A percentile compares a stretch with the other conserved stretches of the same genome.
phyloP scores from a whole-genome alignment of 2,329 filamentous ascomycete species.

The Xylaria sp. region DNA sequence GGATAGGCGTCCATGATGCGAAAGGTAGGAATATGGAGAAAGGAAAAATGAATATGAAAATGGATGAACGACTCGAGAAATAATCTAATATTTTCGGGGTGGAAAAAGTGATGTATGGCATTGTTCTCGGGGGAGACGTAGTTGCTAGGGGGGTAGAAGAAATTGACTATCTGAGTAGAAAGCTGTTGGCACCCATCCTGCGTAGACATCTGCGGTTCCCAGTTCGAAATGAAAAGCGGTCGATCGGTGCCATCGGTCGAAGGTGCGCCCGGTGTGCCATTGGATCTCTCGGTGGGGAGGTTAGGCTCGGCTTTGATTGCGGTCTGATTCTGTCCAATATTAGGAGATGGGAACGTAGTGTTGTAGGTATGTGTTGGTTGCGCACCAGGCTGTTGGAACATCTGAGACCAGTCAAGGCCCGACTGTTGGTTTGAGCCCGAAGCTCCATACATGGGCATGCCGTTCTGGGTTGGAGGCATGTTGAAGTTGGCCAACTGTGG shows the following conservation, averaged over 20 bases:
- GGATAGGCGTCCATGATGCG: conserved; percentile 69
- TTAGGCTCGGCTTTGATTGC: conserved; percentile 71
- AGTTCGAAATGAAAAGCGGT: conserved; percentile 53
- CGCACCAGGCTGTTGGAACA: conserved; percentile 74
- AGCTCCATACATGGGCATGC: conserved; percentile 67
- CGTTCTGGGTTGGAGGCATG: conserved; percentile 67
- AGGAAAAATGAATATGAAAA: conserved; percentile 75
- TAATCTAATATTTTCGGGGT: conserved; percentile 70
- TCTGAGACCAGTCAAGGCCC: conserved; percentile 76
- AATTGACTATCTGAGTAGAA: conserved; percentile 61
- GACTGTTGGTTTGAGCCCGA: conserved; percentile 66
- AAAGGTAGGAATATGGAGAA: conserved; percentile 75
- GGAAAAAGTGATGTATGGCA: conserved; percentile 65
- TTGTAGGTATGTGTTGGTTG: conserved; percentile 63
- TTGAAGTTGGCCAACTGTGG: conserved; percentile 69
- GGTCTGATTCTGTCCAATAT: conserved; percentile 72
- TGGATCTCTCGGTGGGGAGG: conserved; percentile 55
- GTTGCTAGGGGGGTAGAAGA: conserved; percentile 62
- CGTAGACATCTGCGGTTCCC: conserved; percentile 53
- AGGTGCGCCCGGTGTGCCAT: conserved; percentile 51
- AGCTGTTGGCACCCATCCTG: conserved; percentile 59
- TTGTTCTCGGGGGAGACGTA: conserved; percentile 60
- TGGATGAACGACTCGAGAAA: conserved; percentile 74
- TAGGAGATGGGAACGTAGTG: conserved; percentile 64
- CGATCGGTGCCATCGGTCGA: conserved; percentile 47